Conservation (phyloP, 352 stramenopile species). For the Pythium folliculosum region DNA sequence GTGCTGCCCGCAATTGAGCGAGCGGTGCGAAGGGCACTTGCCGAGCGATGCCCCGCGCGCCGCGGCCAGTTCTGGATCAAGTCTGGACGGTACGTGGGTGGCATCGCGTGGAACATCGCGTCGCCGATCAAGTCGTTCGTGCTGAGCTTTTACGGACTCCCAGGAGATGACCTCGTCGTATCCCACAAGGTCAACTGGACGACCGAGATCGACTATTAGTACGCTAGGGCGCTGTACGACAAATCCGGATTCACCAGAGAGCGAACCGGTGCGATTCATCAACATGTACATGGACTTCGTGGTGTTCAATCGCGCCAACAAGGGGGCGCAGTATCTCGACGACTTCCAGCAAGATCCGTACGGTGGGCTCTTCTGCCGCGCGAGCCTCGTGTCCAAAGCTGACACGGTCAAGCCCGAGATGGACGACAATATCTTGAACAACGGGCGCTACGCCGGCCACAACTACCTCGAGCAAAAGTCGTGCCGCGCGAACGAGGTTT, state of each 20-base stretch:
- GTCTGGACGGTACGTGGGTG: background rate
- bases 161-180: slow-evolving; percentile 23
- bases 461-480: slow-evolving; percentile 13
- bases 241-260: slow-evolving; percentile 8
- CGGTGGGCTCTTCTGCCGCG: slow-evolving; percentile 21
- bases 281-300: slow-evolving; percentile 32
- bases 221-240: slow-evolving; percentile 22
- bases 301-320: slow-evolving; percentile 21
- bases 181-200: slow-evolving; percentile 27
- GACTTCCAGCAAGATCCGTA: slow-evolving; percentile 26
- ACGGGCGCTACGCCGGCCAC: slow-evolving; percentile 10
- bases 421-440: slow-evolving; percentile 3
- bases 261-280: slow-evolving; percentile 27
- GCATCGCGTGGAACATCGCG: slow-evolving; percentile 24
- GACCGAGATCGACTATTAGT: slow-evolving; percentile 27
- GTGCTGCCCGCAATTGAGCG: background rate
- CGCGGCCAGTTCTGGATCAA: slow-evolving; percentile 13
- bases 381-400: slow-evolving; percentile 13
- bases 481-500: slow-evolving; percentile 25
- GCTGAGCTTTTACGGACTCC: slow-evolving; percentile 25
- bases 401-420: slow-evolving; percentile 11
- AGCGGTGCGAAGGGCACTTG: background rate
- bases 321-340: slow-evolving; percentile 20
- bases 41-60: background rate
- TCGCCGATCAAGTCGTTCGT: slow-evolving; percentile 26